Evolutionary conservation across 495 filamentous ascomycete species (phyloP), one percentile per base, ranked within the genome.

Genomic region (Penicillium salamii): DNA sequence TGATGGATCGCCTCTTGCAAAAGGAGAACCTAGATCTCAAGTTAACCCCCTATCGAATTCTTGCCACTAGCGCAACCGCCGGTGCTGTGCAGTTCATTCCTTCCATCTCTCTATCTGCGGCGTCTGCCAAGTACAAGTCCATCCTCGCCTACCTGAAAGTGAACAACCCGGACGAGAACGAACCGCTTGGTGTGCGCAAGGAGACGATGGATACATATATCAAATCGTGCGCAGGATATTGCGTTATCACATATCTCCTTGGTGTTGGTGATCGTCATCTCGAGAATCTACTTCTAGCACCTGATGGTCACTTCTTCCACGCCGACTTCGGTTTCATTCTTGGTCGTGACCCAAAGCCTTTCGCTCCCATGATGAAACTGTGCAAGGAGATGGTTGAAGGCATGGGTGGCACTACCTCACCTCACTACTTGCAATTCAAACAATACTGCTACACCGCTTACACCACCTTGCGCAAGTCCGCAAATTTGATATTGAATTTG

Each of bases 11-110:
- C 21, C 84, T 99, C 13, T 81, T 99, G 11, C 88, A 86, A 39
- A 97, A 97, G 57, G 93, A 97, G 62, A 99, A 99, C 57, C 82
- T 99, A 3, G 93, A 99, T 66, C 79, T 99, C 18, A 96, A 95
- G 63, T 77, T 99, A 1, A 88, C 91, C 0, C 93, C 93, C 5
- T 99, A 97, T 72, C 89, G 91, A 47, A 96, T 97, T 53, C 83
- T 99, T 8, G 95, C 93, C 5, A 97, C 95, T 5, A 87, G 86
- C 52, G 83, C 91, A 6, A 89, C 80, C 2, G 93, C 91, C 7
- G 93, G 93, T 28, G 87, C 92, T 11, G 87, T 90, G 28, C 95
- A 97, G 63, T 97, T 97, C 64, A 81, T 99, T 19, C 86, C 87
- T 14, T 96, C 90, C 3, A 84, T 85, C 57, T 88, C 83, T 41